These are phyloP conservation scores for Talaromyces sp. DNA, from an alignment of 2,329 filamentous ascomycete species.

Conservation along the genomic window DNA sequence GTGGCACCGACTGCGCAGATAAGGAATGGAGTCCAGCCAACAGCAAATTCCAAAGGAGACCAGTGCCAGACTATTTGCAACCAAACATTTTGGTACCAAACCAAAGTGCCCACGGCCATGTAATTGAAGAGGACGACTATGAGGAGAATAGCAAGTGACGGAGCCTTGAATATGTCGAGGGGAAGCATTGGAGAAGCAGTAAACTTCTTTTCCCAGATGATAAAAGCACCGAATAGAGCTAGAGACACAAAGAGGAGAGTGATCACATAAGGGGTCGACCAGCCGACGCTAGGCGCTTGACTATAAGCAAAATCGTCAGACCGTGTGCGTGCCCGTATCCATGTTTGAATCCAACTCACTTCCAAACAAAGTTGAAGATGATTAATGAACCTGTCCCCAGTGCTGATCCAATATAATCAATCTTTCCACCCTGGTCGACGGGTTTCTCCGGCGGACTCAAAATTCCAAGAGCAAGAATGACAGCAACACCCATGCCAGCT, in stretches of 20 bases:
- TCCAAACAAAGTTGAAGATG: conserved; percentile 53
- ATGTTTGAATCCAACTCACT: conserved; percentile 34
- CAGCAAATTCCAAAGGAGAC: conserved; percentile 40
- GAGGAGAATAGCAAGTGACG: conserved; percentile 45
- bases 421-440: conserved; percentile 36
- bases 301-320: conserved; percentile 16
- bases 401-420: conserved; percentile 42
- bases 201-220: conserved; percentile 43
- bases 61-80: conserved; percentile 43
- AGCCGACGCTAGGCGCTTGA: conserved; percentile 48
- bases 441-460: conserved; percentile 30
- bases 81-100: conserved; percentile 51
- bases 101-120: conserved; percentile 48
- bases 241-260: conserved; percentile 39
- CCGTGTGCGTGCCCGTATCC: background rate
- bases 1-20: conserved; percentile 40
- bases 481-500: conserved; percentile 23
- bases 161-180: conserved; percentile 44
- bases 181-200: conserved; percentile 47
- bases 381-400: conserved; percentile 43
- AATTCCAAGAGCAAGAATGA: conserved; percentile 27
- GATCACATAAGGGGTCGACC: conserved; percentile 44
- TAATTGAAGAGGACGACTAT: conserved; percentile 46
- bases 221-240: conserved; percentile 32
- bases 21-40: conserved; percentile 43